Base-by-base conservation (phyloP, 2,329 filamentous ascomycete genomes). In the Ophiostoma ips region DNA sequence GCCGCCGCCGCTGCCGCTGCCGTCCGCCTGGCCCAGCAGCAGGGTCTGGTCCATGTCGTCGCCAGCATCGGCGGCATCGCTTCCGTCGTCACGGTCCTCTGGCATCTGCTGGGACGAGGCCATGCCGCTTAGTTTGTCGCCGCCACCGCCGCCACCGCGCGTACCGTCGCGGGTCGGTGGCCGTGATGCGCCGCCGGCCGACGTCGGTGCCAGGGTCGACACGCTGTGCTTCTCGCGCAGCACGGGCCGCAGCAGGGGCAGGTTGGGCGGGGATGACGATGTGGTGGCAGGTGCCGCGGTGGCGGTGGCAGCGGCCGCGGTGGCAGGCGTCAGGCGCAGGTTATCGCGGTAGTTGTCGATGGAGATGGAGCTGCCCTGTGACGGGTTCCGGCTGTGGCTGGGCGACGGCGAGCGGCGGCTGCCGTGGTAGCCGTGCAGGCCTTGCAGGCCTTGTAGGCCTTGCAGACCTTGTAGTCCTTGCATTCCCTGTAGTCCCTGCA, bases 191-290 rank as follows among this genome's bases (percentile, higher is more conserved):
- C 51, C 54, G 16, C 52, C 52, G 2, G 68, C 68, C 2, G 71
- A 72, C 5, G 75, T 77, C 5, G 77, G 70, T 12, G 75, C 75
- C 30, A 81, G 66, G 0, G 78, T 81, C 40, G 77, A 81, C 11
- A 81, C 77, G 60, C 76, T 80, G 48, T 74, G 72, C 59, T 79
- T 79, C 59, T 81, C 77, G 10, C 72, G 66, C 44, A 81, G 63
- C 13, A 59, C 57, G 45, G 58, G 58, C 19, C 44, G 52, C 48
- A 51, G 50, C 35, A 53, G 34, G n/a, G 47, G 30, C 8, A 30
- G 41, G 11, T 50, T 48, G 21, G 48, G 24, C 15, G 53, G 43
- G 5, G 48, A 37, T 2, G 48, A 34, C 15, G 48, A 46, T n/a
- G 30, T 16, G 21, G 44, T 30, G 2, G 38, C 37, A 2, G 49